Evolutionary conservation across 2,329 filamentous ascomycete genomes (phyloP).

Genomic region (Cercospora sp.): DNA sequence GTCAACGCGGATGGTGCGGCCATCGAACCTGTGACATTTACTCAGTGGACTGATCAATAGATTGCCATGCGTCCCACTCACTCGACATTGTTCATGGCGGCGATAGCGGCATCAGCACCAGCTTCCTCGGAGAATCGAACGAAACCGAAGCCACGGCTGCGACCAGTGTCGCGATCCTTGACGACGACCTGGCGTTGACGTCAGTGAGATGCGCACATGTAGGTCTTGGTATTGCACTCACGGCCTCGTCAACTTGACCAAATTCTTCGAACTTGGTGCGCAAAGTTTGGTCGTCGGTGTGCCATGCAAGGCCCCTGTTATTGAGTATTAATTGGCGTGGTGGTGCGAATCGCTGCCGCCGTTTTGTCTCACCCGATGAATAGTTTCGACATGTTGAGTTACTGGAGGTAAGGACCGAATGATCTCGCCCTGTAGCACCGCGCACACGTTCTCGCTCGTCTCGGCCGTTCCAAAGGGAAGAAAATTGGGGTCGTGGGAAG

Average conservation of each 20-base stretch:
- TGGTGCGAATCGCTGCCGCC: not conserved
- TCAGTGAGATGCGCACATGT: not conserved
- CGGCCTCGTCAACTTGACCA: conserved; percentile 89
- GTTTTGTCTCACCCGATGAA: conserved; percentile 76
- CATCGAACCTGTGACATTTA: conserved; percentile 72
- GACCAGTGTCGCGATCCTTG: conserved; percentile 94
- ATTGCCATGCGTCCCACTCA: conserved; percentile 50
- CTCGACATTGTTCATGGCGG: conserved; percentile 85
- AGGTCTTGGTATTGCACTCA: conserved; percentile 55
- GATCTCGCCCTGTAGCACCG: conserved; percentile 17
- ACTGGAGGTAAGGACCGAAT: conserved; percentile 37
- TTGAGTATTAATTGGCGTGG: conserved; percentile 24
- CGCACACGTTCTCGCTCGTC: conserved; percentile 14
- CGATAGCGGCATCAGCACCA: conserved; percentile 75
- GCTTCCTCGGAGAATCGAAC: conserved; percentile 79
- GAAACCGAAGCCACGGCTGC: conserved; percentile 96
- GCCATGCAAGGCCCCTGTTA: conserved; percentile 90
- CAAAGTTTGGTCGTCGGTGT: conserved; percentile 86
- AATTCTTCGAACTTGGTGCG: conserved; percentile 91
- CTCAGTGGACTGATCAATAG: conserved; percentile 11
- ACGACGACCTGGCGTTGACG: conserved; percentile 73
- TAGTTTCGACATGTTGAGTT: conserved; percentile 75
- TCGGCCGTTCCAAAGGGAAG: conserved; percentile 10
- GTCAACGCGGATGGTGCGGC: conserved; percentile 90
- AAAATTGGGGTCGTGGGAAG: conserved; percentile 2